A percentile compares a stretch with the other conserved stretches of the same genome.
Evolutionary conservation across 805 yeast species (phyloP).

Genomic region (Saturnispora bothae): DNA sequence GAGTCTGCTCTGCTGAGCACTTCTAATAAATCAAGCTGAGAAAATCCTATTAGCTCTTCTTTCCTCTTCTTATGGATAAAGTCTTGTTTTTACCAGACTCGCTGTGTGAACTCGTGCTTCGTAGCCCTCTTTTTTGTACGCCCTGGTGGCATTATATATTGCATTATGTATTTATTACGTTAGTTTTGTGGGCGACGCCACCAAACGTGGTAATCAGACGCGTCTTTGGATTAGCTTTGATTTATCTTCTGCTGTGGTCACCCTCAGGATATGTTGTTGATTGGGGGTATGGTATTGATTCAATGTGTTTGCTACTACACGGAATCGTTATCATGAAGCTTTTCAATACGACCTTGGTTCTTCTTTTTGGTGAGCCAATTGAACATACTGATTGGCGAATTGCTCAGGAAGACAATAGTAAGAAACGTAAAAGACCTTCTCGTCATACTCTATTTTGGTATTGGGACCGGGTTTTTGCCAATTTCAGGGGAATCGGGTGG

Average conservation of each 20-base stretch:
- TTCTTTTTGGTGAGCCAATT: slow-evolving; percentile 3
- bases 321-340: slow-evolving; percentile 1
- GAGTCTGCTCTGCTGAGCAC: too few relatives aligned
- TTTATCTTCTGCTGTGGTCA: slow-evolving; percentile 6
- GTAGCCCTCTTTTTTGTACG: neutral
- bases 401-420: neutral
- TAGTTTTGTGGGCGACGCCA: slow-evolving; percentile 1
- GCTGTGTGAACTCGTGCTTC: neutral
- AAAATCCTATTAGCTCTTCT: too few relatives aligned
- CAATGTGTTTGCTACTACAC: slow-evolving; percentile 2
- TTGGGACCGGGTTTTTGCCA: slow-evolving; percentile 7
- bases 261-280: slow-evolving; percentile 1
- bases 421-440: slow-evolving; percentile 2
- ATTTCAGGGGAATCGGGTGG: slow-evolving; percentile 13
- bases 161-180: slow-evolving; percentile 2
- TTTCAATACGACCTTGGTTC: slow-evolving; percentile 2
- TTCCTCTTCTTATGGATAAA: too few relatives aligned
- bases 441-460: slow-evolving; percentile 8
- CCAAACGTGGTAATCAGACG: neutral
- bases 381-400: slow-evolving; percentile 9
- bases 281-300: too few relatives aligned
- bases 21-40: too few relatives aligned
- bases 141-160: slow-evolving; percentile 6
- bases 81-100: too few relatives aligned
- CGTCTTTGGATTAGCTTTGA: neutral